phyloP scores from a whole-genome alignment of 257 asterid genomes.

The Cynanchum wilfordii region DNA sequence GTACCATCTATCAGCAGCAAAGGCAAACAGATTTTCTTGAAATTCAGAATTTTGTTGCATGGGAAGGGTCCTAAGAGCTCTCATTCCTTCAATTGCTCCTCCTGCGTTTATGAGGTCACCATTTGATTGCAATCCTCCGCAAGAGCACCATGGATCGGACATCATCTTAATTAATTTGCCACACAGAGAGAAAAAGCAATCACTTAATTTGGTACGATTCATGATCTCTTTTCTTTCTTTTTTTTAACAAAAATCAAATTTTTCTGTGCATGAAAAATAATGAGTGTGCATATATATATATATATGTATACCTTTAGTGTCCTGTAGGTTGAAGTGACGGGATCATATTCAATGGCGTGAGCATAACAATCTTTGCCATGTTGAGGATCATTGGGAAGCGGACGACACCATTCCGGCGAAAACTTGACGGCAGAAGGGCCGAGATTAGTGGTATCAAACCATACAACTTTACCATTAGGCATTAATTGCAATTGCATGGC shows the following conservation, averaged over 20 bases:
- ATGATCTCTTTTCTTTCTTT: too few species aligned
- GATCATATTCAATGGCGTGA: slow-evolving; percentile 69
- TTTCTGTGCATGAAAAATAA: too few species aligned
- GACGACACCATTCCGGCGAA: slow-evolving; percentile 38
- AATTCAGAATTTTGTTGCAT: slow-evolving; percentile 36
- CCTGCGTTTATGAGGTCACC: slow-evolving; percentile 76
- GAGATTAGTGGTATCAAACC: slow-evolving; percentile 73
- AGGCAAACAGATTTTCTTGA: slow-evolving; percentile 42
- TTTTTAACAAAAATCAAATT: too few species aligned
- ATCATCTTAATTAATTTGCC: slow-evolving; percentile 31
- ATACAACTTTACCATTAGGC: slow-evolving; percentile 64
- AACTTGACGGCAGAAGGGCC: slow-evolving; percentile 52
- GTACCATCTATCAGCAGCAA: slow-evolving; percentile 57
- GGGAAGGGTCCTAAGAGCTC: slow-evolving; percentile 39
- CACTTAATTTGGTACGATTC: too few species aligned
- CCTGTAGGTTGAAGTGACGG: slow-evolving; percentile 42
- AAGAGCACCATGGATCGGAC: slow-evolving; percentile 89
- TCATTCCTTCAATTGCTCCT: slow-evolving; percentile 52
- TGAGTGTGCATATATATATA: not conserved
- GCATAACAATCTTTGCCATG: slow-evolving; percentile 55
- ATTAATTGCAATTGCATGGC: slow-evolving; percentile 85
- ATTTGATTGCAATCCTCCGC: slow-evolving; percentile 52
- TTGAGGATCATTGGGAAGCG: slow-evolving; percentile 8
- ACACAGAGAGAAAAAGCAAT: not conserved
- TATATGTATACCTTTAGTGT: slow-evolving; percentile 42